Base-by-base conservation (phyloP, 1,284 basidiomycete genomes). In the Sphaerobolus stellatus region DNA sequence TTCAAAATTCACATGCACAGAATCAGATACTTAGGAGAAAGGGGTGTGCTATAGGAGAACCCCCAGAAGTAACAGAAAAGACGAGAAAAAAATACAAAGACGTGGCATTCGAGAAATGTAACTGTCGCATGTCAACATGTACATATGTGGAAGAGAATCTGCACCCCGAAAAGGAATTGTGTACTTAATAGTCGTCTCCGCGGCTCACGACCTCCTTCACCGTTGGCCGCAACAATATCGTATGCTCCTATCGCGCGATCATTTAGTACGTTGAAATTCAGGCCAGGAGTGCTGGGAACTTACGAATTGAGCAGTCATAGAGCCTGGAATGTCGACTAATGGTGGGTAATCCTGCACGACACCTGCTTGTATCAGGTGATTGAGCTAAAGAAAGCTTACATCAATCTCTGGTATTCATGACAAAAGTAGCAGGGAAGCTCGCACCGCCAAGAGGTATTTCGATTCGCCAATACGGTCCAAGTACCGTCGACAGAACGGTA, bases 261-360 rank as follows among this genome's bases (percentile, higher is more conserved):
- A 9, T 33, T 33, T 24, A 34, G 18, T 6, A 13, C 20, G 30
- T 34, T 16, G 30, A 16, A 36, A 56, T 41, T 52, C 44, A 54
- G 27, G 29, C 34, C 45, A 40, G 11, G 27, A 40, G 8, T 8
- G 5, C 14, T 4, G 4, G 45, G 20, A 16, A 79, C 87, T 63
- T 64, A 92, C 92, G 70, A 89, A 96, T 80, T 97, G 94, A 3
- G 94, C 94, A 1, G 94, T 97, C 92, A 94, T 95, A 4, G 86
- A 82, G 25, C 92, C 86, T 34, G 71, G 75, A 50, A 81, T 77
- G 65, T 99, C 96, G 59, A 83, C 86, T 18, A 99, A 77, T 1
- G 97, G 97, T n/a, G 94, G 97, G 71, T 99, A 98, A 62, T 90
- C 92, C 64, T 88, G 83, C 1, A 99, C 94, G 56, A 98, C 84